These are phyloP conservation scores for Boletus vermiculosoides DNA, from an alignment of 768 basidiomycete species.

Conservation along the genomic window DNA sequence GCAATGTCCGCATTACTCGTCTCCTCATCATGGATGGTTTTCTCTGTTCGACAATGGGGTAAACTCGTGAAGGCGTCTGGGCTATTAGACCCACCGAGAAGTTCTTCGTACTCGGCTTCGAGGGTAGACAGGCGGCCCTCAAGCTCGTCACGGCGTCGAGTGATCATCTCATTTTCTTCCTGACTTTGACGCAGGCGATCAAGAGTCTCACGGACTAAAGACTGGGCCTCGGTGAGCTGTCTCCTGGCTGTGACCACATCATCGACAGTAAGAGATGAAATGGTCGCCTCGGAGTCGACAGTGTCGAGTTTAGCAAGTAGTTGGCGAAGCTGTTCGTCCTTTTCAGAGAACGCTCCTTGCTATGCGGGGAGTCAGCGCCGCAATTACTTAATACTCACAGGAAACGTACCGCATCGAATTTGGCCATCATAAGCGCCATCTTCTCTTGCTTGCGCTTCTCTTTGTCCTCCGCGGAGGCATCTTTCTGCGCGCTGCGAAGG, in stretches of 20 bases:
- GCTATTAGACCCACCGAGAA: conserved; percentile 64
- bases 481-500: conserved; percentile 77
- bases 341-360: conserved; percentile 95
- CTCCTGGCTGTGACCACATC: conserved; percentile 81
- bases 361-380: conserved; percentile 28
- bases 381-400: background rate
- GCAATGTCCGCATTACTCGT: conserved; percentile 77
- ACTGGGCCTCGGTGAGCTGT: conserved; percentile 87
- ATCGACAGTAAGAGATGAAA: conserved; percentile 62
- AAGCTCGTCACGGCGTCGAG: conserved; percentile 80
- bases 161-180: conserved; percentile 87
- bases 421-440: conserved; percentile 99
- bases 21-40: conserved; percentile 88
- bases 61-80: conserved; percentile 1
- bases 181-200: conserved; percentile 87
- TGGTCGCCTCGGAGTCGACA: conserved; percentile 60
- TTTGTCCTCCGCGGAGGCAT: conserved; percentile 89
- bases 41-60: conserved; percentile 53
- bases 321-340: conserved; percentile 88
- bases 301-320: conserved; percentile 82
- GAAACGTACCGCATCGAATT: conserved; percentile 84
- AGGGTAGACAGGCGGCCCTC: conserved; percentile 77
- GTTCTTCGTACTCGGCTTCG: conserved; percentile 95
- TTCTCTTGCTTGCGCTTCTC: conserved; percentile 99
- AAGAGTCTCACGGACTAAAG: conserved; percentile 80